phyloP scores from a whole-genome alignment of 192 early-diverging fungal species.

The Backusella morwellensis region DNA sequence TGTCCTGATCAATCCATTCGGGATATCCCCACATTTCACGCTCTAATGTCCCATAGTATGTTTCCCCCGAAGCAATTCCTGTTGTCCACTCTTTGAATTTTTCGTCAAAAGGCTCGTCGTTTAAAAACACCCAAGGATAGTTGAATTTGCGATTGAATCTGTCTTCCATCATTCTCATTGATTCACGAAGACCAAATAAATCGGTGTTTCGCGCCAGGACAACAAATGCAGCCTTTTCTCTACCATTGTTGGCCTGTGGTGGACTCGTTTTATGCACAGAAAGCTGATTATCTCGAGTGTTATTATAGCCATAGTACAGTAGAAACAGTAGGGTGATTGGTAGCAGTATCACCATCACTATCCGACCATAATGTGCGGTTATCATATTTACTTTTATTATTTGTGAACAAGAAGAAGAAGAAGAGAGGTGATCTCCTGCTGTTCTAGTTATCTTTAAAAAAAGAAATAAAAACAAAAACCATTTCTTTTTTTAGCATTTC shows the following conservation, averaged over 20 bases:
- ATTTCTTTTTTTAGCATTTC: background rate
- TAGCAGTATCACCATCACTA: slow-evolving; percentile 3
- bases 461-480: background rate
- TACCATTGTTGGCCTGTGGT: background rate
- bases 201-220: slow-evolving; percentile 76
- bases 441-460: background rate
- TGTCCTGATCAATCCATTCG: slow-evolving; percentile 65
- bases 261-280: background rate
- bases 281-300: background rate
- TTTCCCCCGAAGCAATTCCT: slow-evolving; percentile 54
- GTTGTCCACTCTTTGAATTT: slow-evolving; percentile 60
- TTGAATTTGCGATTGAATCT: slow-evolving; percentile 76
- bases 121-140: slow-evolving; percentile 89
- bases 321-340: background rate
- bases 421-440: background rate
- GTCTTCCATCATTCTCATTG: slow-evolving; percentile 72
- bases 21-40: slow-evolving; percentile 76
- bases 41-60: slow-evolving; percentile 49
- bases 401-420: background rate
- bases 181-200: slow-evolving; percentile 47
- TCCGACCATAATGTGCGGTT: slow-evolving; percentile 14
- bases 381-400: background rate
- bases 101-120: slow-evolving; percentile 70
- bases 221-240: slow-evolving; percentile 66
- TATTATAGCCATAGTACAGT: background rate